phyloP scores from a whole-genome alignment of 2,329 filamentous ascomycete genomes.

The Claviceps spartinae region DNA sequence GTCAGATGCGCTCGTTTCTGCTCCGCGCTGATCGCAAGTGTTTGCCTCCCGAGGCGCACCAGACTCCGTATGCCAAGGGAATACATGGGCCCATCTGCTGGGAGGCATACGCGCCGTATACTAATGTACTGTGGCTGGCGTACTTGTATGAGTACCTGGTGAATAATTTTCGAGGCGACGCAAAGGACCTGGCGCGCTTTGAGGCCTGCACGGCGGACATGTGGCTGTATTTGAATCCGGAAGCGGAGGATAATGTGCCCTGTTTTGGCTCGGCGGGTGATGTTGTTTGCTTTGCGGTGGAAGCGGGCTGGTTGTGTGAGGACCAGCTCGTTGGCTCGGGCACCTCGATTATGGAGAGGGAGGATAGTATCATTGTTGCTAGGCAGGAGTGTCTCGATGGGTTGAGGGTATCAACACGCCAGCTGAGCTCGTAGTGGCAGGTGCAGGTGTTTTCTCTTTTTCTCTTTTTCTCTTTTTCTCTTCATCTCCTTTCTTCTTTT shows the following conservation, averaged over 20 bases:
- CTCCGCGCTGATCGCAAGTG: conserved; percentile 36
- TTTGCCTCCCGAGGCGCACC: conserved; percentile 33
- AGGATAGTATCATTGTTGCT: conserved; percentile 27
- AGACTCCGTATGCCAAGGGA: conserved; percentile 31
- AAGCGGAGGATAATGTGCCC: conserved; percentile 31
- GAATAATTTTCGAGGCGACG: conserved; percentile 32
- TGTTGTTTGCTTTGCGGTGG: conserved; percentile 42
- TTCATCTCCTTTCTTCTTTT: neutral
- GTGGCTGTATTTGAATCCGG: conserved; percentile 39
- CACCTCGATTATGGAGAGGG: conserved; percentile 22
- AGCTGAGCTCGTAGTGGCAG: neutral
- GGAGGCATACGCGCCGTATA: conserved; percentile 43
- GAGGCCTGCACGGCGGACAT: conserved; percentile 36
- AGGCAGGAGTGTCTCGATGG: conserved; percentile 15
- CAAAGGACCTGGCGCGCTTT: conserved; percentile 32
- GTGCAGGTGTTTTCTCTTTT: neutral
- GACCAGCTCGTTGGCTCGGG: conserved; percentile 32
- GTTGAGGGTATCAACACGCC: conserved; percentile 13
- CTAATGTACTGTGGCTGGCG: conserved; percentile 51
- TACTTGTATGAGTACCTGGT: conserved; percentile 45
- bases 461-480: neutral
- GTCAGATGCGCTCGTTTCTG: conserved; percentile 47
- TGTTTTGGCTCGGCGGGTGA: conserved; percentile 43
- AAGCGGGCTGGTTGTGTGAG: conserved; percentile 43
- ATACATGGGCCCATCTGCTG: conserved; percentile 38